Conservation (phyloP, 148 eudicot genomes). For the Amaranthus palmeri region DNA sequence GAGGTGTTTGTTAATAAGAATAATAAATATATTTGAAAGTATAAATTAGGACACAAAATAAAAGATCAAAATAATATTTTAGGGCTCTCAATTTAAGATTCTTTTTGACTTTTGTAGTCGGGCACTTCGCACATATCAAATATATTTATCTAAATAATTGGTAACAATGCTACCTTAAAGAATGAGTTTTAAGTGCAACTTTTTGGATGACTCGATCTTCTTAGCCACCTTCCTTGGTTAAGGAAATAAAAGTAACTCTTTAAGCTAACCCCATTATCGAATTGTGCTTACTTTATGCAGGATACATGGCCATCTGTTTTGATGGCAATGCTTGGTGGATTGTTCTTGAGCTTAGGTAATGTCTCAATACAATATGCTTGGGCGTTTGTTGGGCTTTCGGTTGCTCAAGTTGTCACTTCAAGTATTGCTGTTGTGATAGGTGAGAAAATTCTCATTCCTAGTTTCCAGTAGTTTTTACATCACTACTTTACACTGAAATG, state of each 20-base stretch:
- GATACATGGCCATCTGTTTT: constrained; percentile 78
- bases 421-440: constrained; percentile 90
- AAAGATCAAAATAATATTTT: too few relatives aligned
- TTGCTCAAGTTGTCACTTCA: constrained; percentile 61
- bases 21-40: too few relatives aligned
- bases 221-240: background rate
- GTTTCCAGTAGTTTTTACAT: background rate
- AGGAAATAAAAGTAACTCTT: background rate
- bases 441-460: constrained; percentile 12
- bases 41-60: too few relatives aligned
- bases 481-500: background rate
- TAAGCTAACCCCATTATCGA: background rate
- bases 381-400: constrained; percentile 88
- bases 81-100: too few relatives aligned
- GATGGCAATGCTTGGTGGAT: constrained; percentile 85
- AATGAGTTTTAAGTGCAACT: background rate
- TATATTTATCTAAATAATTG: background rate
- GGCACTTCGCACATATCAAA: too few relatives aligned
- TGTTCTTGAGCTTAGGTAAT: constrained; percentile 72
- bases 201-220: background rate
- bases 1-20: too few relatives aligned
- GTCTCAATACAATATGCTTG: constrained; percentile 73
- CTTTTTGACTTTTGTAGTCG: too few relatives aligned
- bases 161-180: background rate
- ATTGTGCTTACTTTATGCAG: constrained; percentile 30